Percentiles rank a stretch among this genome's conserved stretches.
phyloP scores from a whole-genome alignment of 31 red algal genomes.

The Porphyra umbilicalis region DNA sequence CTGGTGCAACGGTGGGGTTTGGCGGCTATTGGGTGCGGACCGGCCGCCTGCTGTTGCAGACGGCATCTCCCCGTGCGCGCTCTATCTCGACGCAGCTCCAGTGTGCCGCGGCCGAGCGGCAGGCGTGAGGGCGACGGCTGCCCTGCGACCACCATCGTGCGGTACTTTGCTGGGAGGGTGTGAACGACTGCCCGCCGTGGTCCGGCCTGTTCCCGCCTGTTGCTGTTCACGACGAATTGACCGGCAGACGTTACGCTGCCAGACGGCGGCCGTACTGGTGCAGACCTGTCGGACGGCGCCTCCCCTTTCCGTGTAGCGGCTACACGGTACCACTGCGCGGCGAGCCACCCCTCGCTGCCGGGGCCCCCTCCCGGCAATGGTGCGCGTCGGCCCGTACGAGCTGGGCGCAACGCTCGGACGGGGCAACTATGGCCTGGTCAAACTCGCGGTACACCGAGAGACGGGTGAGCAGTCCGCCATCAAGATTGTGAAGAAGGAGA shows the following conservation, averaged over 20 bases:
- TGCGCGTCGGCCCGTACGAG: constrained; percentile 75
- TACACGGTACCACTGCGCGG: not conserved
- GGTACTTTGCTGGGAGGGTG: not conserved
- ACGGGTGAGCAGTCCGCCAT: constrained; percentile 83
- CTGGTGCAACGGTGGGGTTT: not conserved
- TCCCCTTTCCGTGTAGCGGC: not conserved
- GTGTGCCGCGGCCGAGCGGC: too few relatives aligned
- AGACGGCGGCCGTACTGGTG: too few relatives aligned
- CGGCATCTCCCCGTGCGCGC: too few relatives aligned
- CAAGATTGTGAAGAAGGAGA: constrained; percentile 95
- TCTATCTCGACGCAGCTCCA: too few relatives aligned
- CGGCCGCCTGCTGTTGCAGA: not conserved
- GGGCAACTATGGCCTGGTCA: constrained; percentile 87
- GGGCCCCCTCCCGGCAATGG: constrained; percentile 21
- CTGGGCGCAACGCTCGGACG: constrained; percentile 68
- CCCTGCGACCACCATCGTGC: not conserved
- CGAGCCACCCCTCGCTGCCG: not conserved
- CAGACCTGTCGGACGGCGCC: too few relatives aligned
- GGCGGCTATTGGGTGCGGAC: not conserved
- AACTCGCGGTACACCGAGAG: constrained; percentile 85
- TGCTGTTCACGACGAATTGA: too few relatives aligned
- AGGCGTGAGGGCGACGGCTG: too few relatives aligned
- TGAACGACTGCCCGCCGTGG: not conserved
- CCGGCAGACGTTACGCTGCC: too few relatives aligned
- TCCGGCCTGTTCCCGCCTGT: not conserved